phyloP scores from a whole-genome alignment of 495 filamentous ascomycete genomes.

The Penicillium cosmopolitanum region DNA sequence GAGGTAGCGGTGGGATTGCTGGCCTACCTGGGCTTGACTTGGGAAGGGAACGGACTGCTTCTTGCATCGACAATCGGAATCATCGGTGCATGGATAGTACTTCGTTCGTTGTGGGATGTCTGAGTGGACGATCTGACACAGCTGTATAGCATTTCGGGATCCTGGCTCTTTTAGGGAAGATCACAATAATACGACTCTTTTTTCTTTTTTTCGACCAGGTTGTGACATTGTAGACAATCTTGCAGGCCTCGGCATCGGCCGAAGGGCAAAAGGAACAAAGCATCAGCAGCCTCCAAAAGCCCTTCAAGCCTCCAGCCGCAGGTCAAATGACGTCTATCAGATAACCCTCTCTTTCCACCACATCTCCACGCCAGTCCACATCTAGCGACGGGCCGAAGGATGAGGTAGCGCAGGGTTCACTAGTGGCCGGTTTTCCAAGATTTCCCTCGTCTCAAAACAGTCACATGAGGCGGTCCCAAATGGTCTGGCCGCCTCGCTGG shows the following conservation, averaged over 20 bases:
- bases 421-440: constrained; percentile 7
- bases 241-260: constrained; percentile 1
- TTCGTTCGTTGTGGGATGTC: constrained; percentile 37
- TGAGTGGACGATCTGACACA: constrained; percentile 2
- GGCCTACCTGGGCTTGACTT: constrained; percentile 62
- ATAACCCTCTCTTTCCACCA: neutral
- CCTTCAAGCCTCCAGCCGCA: neutral
- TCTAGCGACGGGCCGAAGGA: constrained; percentile 2
- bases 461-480: constrained; percentile 5
- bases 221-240: neutral
- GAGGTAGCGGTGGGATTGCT: constrained; percentile 62
- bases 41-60: constrained; percentile 59
- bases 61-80: constrained; percentile 47
- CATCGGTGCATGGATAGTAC: constrained; percentile 50
- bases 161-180: constrained; percentile 13
- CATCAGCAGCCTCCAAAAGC: neutral
- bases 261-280: neutral
- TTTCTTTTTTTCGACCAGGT: neutral
- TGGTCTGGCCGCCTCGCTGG: constrained; percentile 3
- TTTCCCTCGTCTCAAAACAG: neutral
- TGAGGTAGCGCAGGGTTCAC: neutral
- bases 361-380: neutral
- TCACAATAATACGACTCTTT: neutral
- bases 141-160: constrained; percentile 9
- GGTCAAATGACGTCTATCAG: constrained; percentile 6